These are phyloP conservation scores for Teratosphaeria viscida DNA, from an alignment of 2,329 filamentous ascomycete species.

Conservation along the genomic window DNA sequence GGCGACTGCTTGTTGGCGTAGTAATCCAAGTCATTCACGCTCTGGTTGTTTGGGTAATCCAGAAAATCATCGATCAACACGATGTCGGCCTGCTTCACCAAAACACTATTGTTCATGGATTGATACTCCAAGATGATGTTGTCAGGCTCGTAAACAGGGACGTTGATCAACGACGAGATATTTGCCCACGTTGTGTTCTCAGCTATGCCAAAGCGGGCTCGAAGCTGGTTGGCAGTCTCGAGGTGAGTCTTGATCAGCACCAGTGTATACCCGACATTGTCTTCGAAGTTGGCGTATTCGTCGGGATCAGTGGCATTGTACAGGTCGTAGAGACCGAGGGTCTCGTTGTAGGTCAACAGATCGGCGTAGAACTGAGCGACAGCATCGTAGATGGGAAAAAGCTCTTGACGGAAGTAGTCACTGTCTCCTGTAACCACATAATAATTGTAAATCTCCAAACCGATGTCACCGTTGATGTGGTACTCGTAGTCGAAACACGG, in stretches of 20 bases:
- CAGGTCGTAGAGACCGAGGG: conserved; percentile 38
- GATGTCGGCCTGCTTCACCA: conserved; percentile 62
- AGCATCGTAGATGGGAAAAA: conserved; percentile 55
- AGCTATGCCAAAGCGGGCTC: conserved; percentile 43
- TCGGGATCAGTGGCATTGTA: conserved; percentile 63
- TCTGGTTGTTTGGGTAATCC: conserved; percentile 47
- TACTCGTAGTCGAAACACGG: conserved; percentile 63
- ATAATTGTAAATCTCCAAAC: conserved; percentile 51
- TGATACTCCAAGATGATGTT: conserved; percentile 55
- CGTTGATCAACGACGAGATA: conserved; percentile 46
- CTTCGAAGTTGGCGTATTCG: conserved; percentile 56
- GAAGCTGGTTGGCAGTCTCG: conserved; percentile 47
- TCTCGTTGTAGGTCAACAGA: conserved; percentile 49
- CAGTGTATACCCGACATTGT: conserved; percentile 62
- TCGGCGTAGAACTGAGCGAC: conserved; percentile 53
- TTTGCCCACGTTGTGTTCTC: conserved; percentile 49
- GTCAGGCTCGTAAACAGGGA: conserved; percentile 37
- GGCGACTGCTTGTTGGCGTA: conserved; percentile 59
- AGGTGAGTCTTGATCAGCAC: conserved; percentile 49
- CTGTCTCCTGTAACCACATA: conserved; percentile 51
- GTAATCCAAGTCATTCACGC: conserved; percentile 52
- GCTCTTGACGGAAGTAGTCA: conserved; percentile 42
- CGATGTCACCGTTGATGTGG: conserved; percentile 61
- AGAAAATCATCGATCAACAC: conserved; percentile 57
- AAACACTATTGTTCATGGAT: conserved; percentile 55